Evolutionary conservation across 208 protist genomes (phyloP), one percentile per base, ranked within the genome.

Genomic region (Spongospora subterranea): DNA sequence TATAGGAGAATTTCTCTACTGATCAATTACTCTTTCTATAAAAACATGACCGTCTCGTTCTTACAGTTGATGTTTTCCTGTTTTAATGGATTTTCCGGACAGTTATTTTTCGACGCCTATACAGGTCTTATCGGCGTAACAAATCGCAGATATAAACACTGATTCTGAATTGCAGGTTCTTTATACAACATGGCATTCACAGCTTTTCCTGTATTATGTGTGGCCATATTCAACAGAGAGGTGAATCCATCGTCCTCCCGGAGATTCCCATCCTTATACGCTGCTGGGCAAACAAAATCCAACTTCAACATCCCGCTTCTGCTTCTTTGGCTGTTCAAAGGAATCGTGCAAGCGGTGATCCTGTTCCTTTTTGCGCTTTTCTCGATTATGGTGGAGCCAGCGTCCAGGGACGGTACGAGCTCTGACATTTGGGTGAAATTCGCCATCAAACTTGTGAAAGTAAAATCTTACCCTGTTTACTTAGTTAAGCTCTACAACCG

Each of bases 1-100:
- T 98, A 98, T 91, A 91, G 92, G 0, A 94, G 97, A 54, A 97
- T 96, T 0, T 95, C 96, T 0, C 97, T 96, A 91, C 94, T 98
- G 0, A 97, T 98, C 77, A 97, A 98, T 92, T 99, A 99, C 94
- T 98, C 96, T 82, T 99, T 99, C 91, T 98, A 98, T 92, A 99
- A 99, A 93, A 94, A 93, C 66, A 89, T 94, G n/a, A 46, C 66
- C 0, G 89, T 94, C 0, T 88, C 46, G 32, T 39, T 93, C 0
- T 88, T 65, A 6, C 46, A 93, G 40, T 60, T 94, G 40, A 66
- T 45, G 0, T 95, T 94, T 77, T 38, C n/a, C 32, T 92, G 39
- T 50, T 93, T 91, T 24, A 88, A 40, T 35, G 66, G 89, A 45
- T 93, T 77, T 35, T 92, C 91, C 29, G 92, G 46, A 20, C 71